Base-by-base conservation (phyloP, 1,284 basidiomycete genomes). In the Fomitopsis betulina region DNA sequence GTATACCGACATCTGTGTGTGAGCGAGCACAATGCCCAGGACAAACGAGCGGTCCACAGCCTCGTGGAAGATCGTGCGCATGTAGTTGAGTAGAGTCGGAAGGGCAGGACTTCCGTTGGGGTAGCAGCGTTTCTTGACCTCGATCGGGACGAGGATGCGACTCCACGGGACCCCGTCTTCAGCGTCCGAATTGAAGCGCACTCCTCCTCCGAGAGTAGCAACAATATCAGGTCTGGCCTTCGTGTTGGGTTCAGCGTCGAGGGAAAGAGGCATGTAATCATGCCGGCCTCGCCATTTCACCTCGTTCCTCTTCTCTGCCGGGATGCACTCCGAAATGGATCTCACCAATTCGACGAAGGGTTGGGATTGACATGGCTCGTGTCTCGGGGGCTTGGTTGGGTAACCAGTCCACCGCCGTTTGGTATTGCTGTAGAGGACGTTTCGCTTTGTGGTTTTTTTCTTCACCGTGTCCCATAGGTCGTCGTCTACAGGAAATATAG, bases 381-480 rank as follows among this genome's bases (percentile, higher is more conserved):
- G 21, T 5, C 1, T 43, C 19, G 39, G 7, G 5, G 76, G 76
- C 72, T 66, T 1, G 64, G 3, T 59, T 53, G 78, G 79, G n/a
- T 32, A 50, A 4, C 7, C 15, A 6, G 27, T 0, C 47, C 47
- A 50, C 9, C 15, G 32, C n/a, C 19, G 32, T 0, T 17, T 13
- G 8, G 4, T 3, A 0, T 5, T 8, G 15, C 7, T 15, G 8
- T 50, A 30, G 13, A 15, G 25, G 5, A 4, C 25, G 5, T 15
- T 2, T n/a, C 13, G 12, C 17, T 33, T 33, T 17, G 8, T 8
- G 27, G 17, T 15, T 2, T 17, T 33, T 3, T 23, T n/a, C 12
- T n/a, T 6, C 17, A 50, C 47, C 25, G 15, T 33, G 27, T 50
- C 47, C 4, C 32, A 3, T 5, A 50, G 25, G 7, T 2, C 27